phyloP scores from a whole-genome alignment of 1,284 basidiomycete genomes.

The Porphyrellus sp. region DNA sequence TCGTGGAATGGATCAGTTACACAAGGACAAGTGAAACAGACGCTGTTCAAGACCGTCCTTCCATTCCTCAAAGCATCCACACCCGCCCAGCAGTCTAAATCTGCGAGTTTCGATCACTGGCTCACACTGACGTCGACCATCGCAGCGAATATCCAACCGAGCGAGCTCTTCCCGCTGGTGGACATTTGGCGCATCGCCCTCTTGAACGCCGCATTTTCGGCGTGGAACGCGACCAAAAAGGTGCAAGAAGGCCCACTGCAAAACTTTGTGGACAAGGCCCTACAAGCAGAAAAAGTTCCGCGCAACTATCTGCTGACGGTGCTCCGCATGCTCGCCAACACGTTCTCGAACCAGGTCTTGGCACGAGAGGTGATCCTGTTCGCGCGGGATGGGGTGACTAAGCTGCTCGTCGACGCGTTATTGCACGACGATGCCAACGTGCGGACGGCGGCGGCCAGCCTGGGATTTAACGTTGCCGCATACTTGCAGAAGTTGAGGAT shows the following conservation, averaged over 20 bases:
- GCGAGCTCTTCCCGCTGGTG: constrained; percentile 74
- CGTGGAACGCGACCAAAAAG: constrained; percentile 44
- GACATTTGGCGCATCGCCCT: constrained; percentile 83
- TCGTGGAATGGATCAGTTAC: constrained; percentile 35
- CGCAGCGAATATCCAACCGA: constrained; percentile 46
- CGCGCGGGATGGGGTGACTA: constrained; percentile 40
- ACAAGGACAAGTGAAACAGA: constrained; percentile 47
- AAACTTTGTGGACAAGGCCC: constrained; percentile 45
- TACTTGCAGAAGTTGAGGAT: constrained; percentile 59
- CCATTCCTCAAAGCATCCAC: constrained; percentile 68
- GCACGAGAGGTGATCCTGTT: constrained; percentile 49
- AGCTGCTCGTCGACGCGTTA: constrained; percentile 62
- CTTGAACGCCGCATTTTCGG: constrained; percentile 57
- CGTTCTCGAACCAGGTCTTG: constrained; percentile 56
- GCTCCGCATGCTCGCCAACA: constrained; percentile 74
- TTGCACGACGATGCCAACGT: constrained; percentile 67
- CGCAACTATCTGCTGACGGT: constrained; percentile 66
- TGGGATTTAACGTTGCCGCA: constrained; percentile 74
- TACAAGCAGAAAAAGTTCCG: constrained; percentile 34
- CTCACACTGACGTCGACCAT: constrained; percentile 45
- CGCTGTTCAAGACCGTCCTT: constrained; percentile 48
- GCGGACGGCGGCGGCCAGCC: constrained; percentile 75
- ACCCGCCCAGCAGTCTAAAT: constrained; percentile 13
- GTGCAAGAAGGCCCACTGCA: constrained; percentile 39
- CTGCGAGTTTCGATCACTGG: constrained; percentile 27